Evolutionary conservation across 2,329 filamentous ascomycete species (phyloP).

Genomic region (Neoarthrinium moseri): DNA sequence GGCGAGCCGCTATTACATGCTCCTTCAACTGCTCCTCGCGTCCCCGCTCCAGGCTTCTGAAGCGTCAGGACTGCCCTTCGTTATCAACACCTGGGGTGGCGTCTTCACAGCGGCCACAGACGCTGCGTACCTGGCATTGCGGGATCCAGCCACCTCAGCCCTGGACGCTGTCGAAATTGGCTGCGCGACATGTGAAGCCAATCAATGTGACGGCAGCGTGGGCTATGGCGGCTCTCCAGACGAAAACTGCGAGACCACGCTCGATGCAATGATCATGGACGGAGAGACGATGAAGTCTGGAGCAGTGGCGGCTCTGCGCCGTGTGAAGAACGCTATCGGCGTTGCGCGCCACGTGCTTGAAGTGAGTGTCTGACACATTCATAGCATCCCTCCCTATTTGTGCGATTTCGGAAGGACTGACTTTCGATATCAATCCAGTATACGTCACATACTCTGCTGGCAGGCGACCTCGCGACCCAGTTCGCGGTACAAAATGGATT

Average conservation of each 20-base stretch:
- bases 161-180: slow-evolving; percentile 53
- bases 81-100: slow-evolving; percentile 56
- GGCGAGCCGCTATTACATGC: neutral
- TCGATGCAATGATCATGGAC: slow-evolving; percentile 60
- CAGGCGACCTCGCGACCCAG: slow-evolving; percentile 51
- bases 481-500: slow-evolving; percentile 55
- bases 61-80: slow-evolving; percentile 41
- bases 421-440: too few relatives aligned
- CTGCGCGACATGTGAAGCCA: slow-evolving; percentile 48
- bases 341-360: slow-evolving; percentile 49
- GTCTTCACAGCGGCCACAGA: slow-evolving; percentile 51
- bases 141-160: slow-evolving; percentile 31
- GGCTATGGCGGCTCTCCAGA: slow-evolving; percentile 55
- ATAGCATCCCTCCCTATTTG: too few relatives aligned
- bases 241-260: slow-evolving; percentile 55
- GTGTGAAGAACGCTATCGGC: slow-evolving; percentile 45
- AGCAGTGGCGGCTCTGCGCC: slow-evolving; percentile 50
- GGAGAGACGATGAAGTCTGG: slow-evolving; percentile 51
- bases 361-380: too few relatives aligned
- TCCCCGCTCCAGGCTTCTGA: neutral
- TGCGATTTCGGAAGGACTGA: too few relatives aligned
- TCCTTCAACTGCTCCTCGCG: neutral
- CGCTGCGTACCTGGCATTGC: slow-evolving; percentile 43
- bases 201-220: slow-evolving; percentile 54
- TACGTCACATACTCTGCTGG: slow-evolving; percentile 50